Evolutionary conservation across 2,329 filamentous ascomycete species (phyloP), one percentile per base, ranked within the genome.

Genomic region (Colletotrichum cereale): DNA sequence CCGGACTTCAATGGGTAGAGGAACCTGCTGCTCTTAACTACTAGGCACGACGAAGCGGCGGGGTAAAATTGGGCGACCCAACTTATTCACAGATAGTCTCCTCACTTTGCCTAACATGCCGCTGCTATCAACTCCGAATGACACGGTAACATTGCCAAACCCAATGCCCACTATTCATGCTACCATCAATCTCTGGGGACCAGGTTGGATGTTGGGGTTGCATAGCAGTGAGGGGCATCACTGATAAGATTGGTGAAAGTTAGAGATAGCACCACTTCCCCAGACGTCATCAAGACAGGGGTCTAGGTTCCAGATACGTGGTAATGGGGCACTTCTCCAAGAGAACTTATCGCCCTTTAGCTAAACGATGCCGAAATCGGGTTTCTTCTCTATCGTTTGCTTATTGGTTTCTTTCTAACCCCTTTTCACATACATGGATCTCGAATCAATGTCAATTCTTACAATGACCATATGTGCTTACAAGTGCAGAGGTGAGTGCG

Each of bases 111-210:
- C 64, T 42, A 67, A 34, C 57, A 71, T 29, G 2, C 44, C 56
- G 50, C n/a, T 47, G 24, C 29, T 44, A n/a, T 42, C 48, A 24
- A 47, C 38, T 16, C n/a, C 52, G 5, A 68, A 71, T 71, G 65
- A 29, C 57, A 71, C 65, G 65, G 68, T 68, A 68, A 63, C 68
- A 68, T 68, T 60, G 26, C 34, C 65, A 62, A 58, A 66, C 8
- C 18, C n/a, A 7, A 71, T 63, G 65, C 44, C 68, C 68, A 68
- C 68, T 68, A 68, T 68, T 68, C 44, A 71, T 71, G 68, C 56
- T 24, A 71, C 68, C 68, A 68, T 68, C 42, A 62, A 52, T 47
- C 16, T 47, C 14, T 42, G 11, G 12, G 38, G 16, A 18, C 31
- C 36, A 60, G 26, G 57, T 47, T 24, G 44, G 60, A n/a, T 31